Conservation (phyloP, 495 filamentous ascomycete genomes). For the Podospora australis region DNA sequence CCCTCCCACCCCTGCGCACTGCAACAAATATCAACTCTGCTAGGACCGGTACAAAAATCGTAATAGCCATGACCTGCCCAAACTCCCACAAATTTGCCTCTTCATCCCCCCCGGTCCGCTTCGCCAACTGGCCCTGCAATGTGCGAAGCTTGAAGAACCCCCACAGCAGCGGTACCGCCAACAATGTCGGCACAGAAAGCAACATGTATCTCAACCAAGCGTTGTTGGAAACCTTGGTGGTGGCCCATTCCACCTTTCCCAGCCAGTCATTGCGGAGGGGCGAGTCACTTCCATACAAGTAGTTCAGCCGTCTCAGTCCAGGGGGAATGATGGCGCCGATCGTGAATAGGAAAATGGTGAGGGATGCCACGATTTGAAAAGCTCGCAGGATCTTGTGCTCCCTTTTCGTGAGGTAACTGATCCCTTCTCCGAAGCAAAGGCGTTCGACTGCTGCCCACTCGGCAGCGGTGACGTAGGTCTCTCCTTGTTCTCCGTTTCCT, state of each 20-base stretch:
- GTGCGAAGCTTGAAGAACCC: constrained; percentile 22
- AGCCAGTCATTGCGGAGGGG: background rate
- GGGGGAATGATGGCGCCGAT: background rate
- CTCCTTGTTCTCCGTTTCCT: background rate
- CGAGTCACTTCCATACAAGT: background rate
- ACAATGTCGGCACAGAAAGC: constrained; percentile 6
- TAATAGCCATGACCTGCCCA: constrained; percentile 31
- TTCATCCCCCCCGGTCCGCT: constrained; percentile 13
- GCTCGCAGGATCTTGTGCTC: background rate
- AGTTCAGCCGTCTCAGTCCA: background rate
- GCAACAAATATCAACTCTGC: constrained; percentile 18
- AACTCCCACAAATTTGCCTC: constrained; percentile 29
- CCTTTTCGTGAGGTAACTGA: background rate
- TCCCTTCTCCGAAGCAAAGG: constrained; percentile 6
- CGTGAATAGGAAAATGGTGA: constrained; percentile 1
- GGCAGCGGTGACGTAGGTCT: background rate
- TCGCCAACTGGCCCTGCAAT: constrained; percentile 21
- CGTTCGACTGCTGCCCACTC: background rate
- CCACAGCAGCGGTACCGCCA: constrained; percentile 27
- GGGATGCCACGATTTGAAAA: background rate
- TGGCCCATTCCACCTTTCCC: background rate
- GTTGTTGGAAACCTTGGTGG: background rate
- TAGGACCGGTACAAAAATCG: constrained; percentile 28
- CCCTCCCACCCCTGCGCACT: too few species aligned
- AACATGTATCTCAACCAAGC: background rate